Base-by-base conservation (phyloP, 257 asterid genomes). In the Avicennia marina region DNA sequence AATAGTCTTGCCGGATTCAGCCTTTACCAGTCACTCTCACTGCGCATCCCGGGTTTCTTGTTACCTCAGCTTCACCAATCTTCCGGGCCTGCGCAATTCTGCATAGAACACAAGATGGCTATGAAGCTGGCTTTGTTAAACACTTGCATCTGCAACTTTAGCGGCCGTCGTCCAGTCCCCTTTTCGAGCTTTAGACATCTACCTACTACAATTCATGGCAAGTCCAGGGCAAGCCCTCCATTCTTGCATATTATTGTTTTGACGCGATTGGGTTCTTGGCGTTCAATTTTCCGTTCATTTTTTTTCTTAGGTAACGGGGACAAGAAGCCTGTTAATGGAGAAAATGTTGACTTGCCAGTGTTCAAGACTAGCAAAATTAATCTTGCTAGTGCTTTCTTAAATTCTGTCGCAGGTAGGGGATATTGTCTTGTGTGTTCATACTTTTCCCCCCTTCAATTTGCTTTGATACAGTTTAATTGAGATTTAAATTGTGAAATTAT, bases 401-500 rank as follows among this genome's bases (percentile, higher is more conserved):
- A 53, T 68, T 71, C 73, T 25, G 62, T 63, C 57, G 70, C 76
- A 38, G 82, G 85, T 78, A 65, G 11, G 16, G 17, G 2, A 16
- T 31, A 27, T 40, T 44, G 42, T 3, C 33, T 25, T 16, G 34
- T 26, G 16, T 19, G 5, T n/a, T n/a, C n/a, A 11, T 52, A 22
- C 55, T 1, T 39, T 22, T 25, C 2, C n/a, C 5, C 49, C 6
- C 29, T 38, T 2, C 17, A 27, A 21, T 26, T 53, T 56, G 26
- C 3, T 22, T 26, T 20, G 2, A 33, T 6, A 22, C 33, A 11
- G 3, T 12, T 13, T 24, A 9, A 10, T 38, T 29, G 40, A n/a
- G 1, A 1, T 33, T 20, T 41, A 4, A 34, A 15, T 34, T 26
- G 43, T 58, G n/a, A n/a, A n/a, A n/a, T n/a, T n/a, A n/a, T n/a